Percentiles rank a stretch among this genome's conserved stretches.
Evolutionary conservation across 441 rosid species (phyloP).

Genomic region (Eruca vesicaria): DNA sequence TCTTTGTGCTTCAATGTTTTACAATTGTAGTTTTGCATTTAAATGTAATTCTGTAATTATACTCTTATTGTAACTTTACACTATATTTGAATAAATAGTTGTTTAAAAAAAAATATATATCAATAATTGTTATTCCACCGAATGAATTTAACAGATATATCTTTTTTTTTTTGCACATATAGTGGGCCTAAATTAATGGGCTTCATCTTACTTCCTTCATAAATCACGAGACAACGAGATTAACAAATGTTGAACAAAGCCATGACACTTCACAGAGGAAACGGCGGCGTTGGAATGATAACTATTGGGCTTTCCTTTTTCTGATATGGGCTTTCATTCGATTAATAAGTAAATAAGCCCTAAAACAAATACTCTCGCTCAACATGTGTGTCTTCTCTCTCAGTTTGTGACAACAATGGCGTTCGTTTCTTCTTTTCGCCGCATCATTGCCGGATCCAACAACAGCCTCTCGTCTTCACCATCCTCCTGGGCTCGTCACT

Average conservation of each 20-base stretch:
- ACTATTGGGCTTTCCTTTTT: neutral
- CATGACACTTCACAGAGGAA: neutral
- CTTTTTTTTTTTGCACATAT: no score
- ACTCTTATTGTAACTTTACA: no score
- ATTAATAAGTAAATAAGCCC: neutral
- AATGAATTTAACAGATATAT: no score
- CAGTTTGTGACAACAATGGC: conserved; percentile 46
- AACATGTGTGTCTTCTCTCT: neutral
- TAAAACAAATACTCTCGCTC: neutral
- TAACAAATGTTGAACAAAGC: no score
- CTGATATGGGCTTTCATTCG: neutral
- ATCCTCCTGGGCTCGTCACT: conserved; percentile 39
- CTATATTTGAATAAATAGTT: no score
- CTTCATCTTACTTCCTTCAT: no score
- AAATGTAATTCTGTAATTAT: no score
- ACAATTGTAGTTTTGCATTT: no score
- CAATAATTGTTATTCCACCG: no score
- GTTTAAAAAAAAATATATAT: no score
- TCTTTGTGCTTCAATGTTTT: no score
- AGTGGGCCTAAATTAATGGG: conserved; percentile 15
- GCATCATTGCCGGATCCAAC: conserved; percentile 33
- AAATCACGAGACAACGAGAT: no score
- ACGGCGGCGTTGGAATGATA: neutral
- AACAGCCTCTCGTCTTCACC: conserved; percentile 37
- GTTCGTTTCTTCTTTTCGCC: conserved; percentile 48